Evolutionary conservation across 441 rosid species (phyloP).

Genomic region (Erodium trifolium): DNA sequence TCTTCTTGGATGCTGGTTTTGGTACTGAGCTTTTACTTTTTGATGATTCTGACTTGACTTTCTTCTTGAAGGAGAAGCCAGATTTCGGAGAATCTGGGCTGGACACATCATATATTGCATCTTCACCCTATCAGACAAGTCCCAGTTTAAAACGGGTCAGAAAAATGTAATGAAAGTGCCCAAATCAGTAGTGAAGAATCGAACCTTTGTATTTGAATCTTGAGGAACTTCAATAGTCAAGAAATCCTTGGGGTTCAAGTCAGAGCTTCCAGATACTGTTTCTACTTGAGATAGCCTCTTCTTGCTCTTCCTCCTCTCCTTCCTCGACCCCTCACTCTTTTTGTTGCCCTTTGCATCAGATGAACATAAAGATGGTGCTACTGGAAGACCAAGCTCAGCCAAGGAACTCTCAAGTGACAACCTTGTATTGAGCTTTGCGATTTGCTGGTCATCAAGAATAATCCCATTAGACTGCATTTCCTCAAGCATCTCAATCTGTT

Average conservation of each 20-base stretch:
- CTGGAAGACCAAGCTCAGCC: slow-evolving; percentile 60
- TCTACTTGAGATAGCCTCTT: slow-evolving; percentile 11
- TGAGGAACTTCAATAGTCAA: slow-evolving; percentile 28
- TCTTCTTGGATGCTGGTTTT: slow-evolving; percentile 46
- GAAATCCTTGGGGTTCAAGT: slow-evolving; percentile 19
- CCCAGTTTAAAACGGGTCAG: slow-evolving; percentile 14
- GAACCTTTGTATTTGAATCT: slow-evolving; percentile 42
- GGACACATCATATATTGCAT: slow-evolving; percentile 19
- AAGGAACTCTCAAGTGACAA: slow-evolving; percentile 55
- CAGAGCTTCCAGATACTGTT: neutral
- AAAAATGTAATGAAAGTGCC: slow-evolving; percentile 7
- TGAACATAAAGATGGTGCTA: slow-evolving; percentile 28
- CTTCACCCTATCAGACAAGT: slow-evolving; percentile 33
- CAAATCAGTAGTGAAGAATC: slow-evolving; percentile 14
- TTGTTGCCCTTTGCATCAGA: slow-evolving; percentile 51
- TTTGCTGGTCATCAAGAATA: slow-evolving; percentile 81
- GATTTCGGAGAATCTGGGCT: slow-evolving; percentile 30
- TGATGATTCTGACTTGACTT: slow-evolving; percentile 29
- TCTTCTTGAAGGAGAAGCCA: slow-evolving; percentile 31
- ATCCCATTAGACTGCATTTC: slow-evolving; percentile 59
- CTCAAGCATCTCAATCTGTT: slow-evolving; percentile 95
- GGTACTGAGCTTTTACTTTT: slow-evolving; percentile 36
- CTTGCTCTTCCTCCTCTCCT: neutral
- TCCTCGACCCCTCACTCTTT: slow-evolving; percentile 2
- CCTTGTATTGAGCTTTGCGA: slow-evolving; percentile 76